Evolutionary conservation across 2,329 filamentous ascomycete genomes (phyloP), one percentile per base, ranked within the genome.

Genomic region (Didymella glomerata): DNA sequence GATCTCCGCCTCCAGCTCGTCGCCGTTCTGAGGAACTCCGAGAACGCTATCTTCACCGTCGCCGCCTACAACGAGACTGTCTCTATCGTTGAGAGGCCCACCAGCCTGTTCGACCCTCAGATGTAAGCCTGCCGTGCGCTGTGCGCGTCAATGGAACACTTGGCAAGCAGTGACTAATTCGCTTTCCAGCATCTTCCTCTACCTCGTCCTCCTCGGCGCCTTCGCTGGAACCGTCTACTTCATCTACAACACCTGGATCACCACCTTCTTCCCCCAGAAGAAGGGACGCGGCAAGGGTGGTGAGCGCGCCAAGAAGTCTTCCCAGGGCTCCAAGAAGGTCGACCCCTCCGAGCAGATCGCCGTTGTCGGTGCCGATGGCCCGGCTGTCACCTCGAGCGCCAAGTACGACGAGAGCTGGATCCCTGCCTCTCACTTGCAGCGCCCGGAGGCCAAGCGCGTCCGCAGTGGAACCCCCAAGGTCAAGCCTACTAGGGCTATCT

Each of bases 161-260:
- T 47, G 18, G 13, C 5, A 8, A n/a, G 45, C 49, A 48, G 44
- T 49, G 28, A 52, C 66, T 70, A 62, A 72, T 53, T 14, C 40
- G 42, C 44, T 13, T 44, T 20, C 44, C 25, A 98, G 95, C 76
- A 92, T 98, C 82, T 99, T 99, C 88, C 88, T 99, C 64, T 98
- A 98, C 84, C 84, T 97, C 76, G 89, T 98, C 83, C 90, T 99
- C 70, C 83, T 89, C 53, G 88, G 85, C 62, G 86, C 85, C 64
- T 96, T 96, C 77, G 87, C 81, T 66, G 93, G 90, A 63, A 92
- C 89, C 53, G 86, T 90, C 77, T 97, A 94, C 87, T 97, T 97
- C 80, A 92, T 97, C 82, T 99, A 99, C 87, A 95, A 90, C 83
- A 96, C 94, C 73, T 98, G 94, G 93, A 90, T 99, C 80, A 91